These are phyloP conservation scores for Penicillium hesseltinei DNA, from an alignment of 2,329 filamentous ascomycete species.

Conservation along the genomic window DNA sequence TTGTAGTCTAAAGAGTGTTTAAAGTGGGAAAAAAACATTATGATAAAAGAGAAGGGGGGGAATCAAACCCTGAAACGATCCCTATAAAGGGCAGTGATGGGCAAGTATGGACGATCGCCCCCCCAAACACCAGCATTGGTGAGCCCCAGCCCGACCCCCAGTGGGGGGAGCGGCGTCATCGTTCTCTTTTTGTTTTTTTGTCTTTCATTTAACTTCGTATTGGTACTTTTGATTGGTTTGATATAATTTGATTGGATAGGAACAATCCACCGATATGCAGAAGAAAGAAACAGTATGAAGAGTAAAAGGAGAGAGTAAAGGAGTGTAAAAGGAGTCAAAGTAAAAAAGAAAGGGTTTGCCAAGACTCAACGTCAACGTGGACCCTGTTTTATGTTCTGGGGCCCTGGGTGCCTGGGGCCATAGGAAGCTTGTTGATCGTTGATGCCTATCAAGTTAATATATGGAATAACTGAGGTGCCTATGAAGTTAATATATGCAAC, in stretches of 20 bases:
- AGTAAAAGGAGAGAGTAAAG: too few species aligned
- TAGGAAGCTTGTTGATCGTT: not conserved
- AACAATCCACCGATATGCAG: not conserved
- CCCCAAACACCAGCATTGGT: not conserved
- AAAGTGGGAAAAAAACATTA: not conserved
- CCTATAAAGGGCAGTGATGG: not conserved
- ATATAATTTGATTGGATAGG: not conserved
- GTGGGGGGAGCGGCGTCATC: constrained; percentile 4
- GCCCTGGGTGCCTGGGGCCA: not conserved
- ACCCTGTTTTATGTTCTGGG: not conserved
- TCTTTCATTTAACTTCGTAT: not conserved
- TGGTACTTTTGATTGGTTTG: not conserved
- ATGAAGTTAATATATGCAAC: not conserved
- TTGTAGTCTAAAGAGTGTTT: not conserved
- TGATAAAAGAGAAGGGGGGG: not conserved
- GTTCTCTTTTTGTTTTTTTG: not conserved
- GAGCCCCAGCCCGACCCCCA: not conserved
- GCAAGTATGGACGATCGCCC: not conserved
- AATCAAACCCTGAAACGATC: not conserved
- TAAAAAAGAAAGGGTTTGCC: not conserved
- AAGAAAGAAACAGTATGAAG: not conserved
- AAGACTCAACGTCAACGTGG: not conserved
- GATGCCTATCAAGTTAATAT: too few species aligned
- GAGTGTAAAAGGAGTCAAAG: too few species aligned
- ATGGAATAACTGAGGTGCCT: not conserved